These are phyloP conservation scores for Amauroascus niger DNA, from an alignment of 2,329 filamentous ascomycete genomes.

Conservation along the genomic window DNA sequence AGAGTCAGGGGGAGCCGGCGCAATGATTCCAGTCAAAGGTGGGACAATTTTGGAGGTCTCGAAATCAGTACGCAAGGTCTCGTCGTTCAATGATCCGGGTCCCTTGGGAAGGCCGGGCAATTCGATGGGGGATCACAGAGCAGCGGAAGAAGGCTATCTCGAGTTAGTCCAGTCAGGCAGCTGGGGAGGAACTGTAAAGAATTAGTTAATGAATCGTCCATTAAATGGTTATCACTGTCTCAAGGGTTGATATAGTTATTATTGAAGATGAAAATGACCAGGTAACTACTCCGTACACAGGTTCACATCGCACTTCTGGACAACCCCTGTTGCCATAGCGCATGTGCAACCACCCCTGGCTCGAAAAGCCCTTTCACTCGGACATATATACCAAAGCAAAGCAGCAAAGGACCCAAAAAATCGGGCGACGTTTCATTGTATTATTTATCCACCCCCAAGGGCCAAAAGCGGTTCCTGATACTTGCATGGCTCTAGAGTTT, in stretches of 20 bases:
- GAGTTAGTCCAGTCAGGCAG: conserved; percentile 36
- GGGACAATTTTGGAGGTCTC: conserved; percentile 50
- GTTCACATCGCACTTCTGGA: no score
- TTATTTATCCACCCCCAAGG: no score
- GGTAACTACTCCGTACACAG: no score
- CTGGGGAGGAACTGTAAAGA: conserved; percentile 37
- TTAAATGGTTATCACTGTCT: not conserved
- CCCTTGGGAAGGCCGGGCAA: conserved; percentile 41
- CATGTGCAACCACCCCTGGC: not conserved
- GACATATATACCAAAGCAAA: no score
- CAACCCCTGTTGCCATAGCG: not conserved
- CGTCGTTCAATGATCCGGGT: conserved; percentile 45
- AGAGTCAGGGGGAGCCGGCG: conserved; percentile 25
- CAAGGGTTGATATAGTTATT: no score
- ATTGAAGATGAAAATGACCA: no score
- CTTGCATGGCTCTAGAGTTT: no score
- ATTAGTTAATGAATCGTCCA: not conserved
- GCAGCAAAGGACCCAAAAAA: not conserved
- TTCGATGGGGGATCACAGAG: conserved; percentile 36
- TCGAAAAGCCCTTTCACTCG: not conserved
- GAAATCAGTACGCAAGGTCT: conserved; percentile 44
- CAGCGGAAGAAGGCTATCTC: conserved; percentile 8
- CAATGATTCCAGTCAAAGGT: conserved; percentile 33
- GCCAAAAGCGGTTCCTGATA: no score
- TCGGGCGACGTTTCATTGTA: no score